Percentiles rank a stretch among this genome's conserved stretches.
These are phyloP conservation scores for Abrus pulchellus DNA, from an alignment of 306 rosid genomes.

Conservation along the genomic window DNA sequence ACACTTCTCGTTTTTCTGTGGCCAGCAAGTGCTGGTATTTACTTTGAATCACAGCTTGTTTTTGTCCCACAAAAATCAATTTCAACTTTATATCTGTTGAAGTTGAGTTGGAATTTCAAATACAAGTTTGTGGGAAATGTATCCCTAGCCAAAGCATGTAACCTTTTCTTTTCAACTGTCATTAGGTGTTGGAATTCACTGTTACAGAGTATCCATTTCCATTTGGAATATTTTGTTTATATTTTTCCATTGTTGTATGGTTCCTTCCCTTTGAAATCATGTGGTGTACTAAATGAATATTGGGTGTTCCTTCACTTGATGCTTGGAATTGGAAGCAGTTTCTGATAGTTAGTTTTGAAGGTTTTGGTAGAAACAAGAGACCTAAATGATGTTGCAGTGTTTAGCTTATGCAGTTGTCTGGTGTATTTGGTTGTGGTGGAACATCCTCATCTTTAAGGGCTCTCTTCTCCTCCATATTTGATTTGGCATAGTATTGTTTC, in stretches of 20 bases:
- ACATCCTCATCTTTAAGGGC: conserved; percentile 22
- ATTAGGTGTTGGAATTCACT: conserved; percentile 12
- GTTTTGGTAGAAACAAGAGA: conserved; percentile 45
- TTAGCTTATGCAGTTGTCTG: conserved; percentile 5
- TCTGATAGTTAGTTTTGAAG: conserved; percentile 26
- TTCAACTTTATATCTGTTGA: conserved; percentile 25
- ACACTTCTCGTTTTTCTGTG: conserved; percentile 35
- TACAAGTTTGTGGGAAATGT: conserved; percentile 16
- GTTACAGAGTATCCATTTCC: not conserved
- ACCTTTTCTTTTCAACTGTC: not conserved
- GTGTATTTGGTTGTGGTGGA: conserved; percentile 23
- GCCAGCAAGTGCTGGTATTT: conserved; percentile 33
- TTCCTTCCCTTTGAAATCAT: conserved; percentile 10
- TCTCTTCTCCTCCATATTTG: not conserved
- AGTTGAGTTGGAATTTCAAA: conserved; percentile 34
- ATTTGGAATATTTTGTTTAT: conserved; percentile 22
- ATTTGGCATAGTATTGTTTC: conserved; percentile 19
- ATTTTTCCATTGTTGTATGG: not conserved
- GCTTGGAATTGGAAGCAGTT: not conserved
- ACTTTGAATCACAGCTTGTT: conserved; percentile 29
- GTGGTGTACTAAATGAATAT: not conserved
- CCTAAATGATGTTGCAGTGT: conserved; percentile 5
- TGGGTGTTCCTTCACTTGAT: not conserved
- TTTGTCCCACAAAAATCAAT: conserved; percentile 18
- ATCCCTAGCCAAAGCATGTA: conserved; percentile 12